phyloP scores from a whole-genome alignment of 208 protist genomes.

The Kentomonas sorsogonicus region DNA sequence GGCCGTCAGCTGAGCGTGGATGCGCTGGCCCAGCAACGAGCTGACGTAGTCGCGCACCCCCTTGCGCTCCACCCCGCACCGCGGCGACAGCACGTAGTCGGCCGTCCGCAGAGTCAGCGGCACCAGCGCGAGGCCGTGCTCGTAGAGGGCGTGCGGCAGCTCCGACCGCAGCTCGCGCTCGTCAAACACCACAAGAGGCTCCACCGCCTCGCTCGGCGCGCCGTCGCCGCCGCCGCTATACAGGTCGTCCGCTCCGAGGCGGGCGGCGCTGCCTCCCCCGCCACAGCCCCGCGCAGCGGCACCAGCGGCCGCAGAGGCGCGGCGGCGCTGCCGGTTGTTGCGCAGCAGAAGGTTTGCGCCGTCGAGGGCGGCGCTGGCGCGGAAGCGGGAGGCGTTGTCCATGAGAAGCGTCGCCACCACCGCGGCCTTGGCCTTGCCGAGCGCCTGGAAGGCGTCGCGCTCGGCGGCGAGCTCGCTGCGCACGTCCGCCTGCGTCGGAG shows the following conservation, averaged over 20 bases:
- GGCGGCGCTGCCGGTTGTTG: too few species aligned
- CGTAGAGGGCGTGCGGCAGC: conserved; percentile 70
- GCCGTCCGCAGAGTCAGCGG: conserved; percentile 73
- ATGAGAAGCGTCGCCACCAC: conserved; percentile 64
- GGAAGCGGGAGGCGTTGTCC: too few species aligned
- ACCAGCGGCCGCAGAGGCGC: conserved; percentile 39
- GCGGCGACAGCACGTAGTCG: conserved; percentile 79
- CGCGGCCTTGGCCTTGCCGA: conserved; percentile 70
- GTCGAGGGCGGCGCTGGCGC: too few species aligned
- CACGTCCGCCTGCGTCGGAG: conserved; percentile 28
- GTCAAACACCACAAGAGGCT: conserved; percentile 73
- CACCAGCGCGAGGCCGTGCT: conserved; percentile 63
- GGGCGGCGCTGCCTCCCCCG: conserved; percentile 39
- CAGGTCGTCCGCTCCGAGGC: conserved; percentile 1
- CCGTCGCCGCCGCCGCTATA: not conserved
- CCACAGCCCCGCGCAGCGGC: conserved; percentile 13
- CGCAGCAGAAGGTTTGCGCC: too few species aligned
- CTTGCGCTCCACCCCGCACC: conserved; percentile 80
- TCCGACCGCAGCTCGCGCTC: conserved; percentile 80
- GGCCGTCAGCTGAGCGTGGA: conserved; percentile 62
- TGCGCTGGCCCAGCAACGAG: conserved; percentile 66
- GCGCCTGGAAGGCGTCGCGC: conserved; percentile 53
- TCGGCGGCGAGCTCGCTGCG: conserved; percentile 37
- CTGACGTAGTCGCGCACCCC: conserved; percentile 68
- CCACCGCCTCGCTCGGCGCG: not conserved